phyloP scores from a whole-genome alignment of 148 eudicot species.

The Pouteria glomerata region DNA sequence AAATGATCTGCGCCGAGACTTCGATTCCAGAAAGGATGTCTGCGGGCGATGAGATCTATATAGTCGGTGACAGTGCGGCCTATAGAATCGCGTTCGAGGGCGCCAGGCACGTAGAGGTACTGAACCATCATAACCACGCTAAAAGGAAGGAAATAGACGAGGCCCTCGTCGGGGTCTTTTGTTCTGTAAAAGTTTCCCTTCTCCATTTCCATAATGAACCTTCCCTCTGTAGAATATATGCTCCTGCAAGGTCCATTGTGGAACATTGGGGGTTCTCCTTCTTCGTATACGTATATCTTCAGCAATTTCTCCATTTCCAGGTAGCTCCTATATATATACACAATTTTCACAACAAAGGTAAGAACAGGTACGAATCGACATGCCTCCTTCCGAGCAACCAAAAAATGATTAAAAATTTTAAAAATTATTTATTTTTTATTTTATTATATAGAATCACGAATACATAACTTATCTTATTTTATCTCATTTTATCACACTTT shows the following conservation, averaged over 20 bases:
- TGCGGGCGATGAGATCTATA: constrained; percentile 11
- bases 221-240: constrained; percentile 50
- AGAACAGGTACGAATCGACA: background rate
- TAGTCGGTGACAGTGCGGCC: constrained; percentile 40
- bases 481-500: no score
- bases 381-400: no score
- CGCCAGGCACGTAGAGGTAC: constrained; percentile 26
- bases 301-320: constrained; percentile 54
- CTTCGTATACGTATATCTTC: constrained; percentile 55
- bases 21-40: constrained; percentile 34
- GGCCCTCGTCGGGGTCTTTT: constrained; percentile 24
- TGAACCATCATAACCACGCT: constrained; percentile 40
- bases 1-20: constrained; percentile 41
- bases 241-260: constrained; percentile 45
- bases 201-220: constrained; percentile 56
- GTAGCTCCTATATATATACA: constrained; percentile 51
- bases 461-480: no score
- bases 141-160: constrained; percentile 37
- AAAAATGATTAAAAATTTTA: no score
- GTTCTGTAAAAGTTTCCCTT: constrained; percentile 27
- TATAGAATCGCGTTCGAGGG: constrained; percentile 27
- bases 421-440: no score
- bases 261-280: constrained; percentile 56
- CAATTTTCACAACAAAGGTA: background rate
- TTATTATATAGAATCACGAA: no score